phyloP scores from a whole-genome alignment of 108 stramenopile genomes.

The Fistulifera solaris region DNA sequence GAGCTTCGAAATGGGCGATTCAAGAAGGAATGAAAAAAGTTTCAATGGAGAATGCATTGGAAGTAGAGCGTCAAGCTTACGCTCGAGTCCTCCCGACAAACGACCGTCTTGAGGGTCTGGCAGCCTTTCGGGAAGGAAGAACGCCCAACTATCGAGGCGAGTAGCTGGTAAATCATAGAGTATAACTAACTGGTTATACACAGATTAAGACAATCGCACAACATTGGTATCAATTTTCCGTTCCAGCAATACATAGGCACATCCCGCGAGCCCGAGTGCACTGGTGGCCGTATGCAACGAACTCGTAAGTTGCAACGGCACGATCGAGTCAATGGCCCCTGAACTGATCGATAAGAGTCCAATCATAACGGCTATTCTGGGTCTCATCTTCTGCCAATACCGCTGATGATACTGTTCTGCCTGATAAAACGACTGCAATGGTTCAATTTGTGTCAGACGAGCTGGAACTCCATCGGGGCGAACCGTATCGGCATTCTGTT shows the following conservation, averaged over 20 bases:
- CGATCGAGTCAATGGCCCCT: slow-evolving; percentile 21
- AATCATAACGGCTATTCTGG: slow-evolving; percentile 30
- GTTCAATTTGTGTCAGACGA: slow-evolving; percentile 42
- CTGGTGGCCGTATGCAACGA: slow-evolving; percentile 25
- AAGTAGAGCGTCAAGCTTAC: slow-evolving; percentile 51
- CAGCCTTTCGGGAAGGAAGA: slow-evolving; percentile 62
- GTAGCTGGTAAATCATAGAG: slow-evolving; percentile 8
- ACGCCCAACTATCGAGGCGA: slow-evolving; percentile 54
- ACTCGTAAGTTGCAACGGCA: slow-evolving; percentile 16
- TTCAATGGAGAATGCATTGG: slow-evolving; percentile 45
- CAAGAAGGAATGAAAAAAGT: slow-evolving; percentile 35
- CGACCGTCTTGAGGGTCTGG: slow-evolving; percentile 70
- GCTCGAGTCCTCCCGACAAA: slow-evolving; percentile 41
- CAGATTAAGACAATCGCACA: slow-evolving; percentile 14
- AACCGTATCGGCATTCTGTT: slow-evolving; percentile 7
- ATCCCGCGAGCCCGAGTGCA: slow-evolving; percentile 13
- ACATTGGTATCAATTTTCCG: slow-evolving; percentile 40
- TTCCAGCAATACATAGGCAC: slow-evolving; percentile 17
- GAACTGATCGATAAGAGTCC: slow-evolving; percentile 30
- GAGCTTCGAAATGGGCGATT: slow-evolving; percentile 72
- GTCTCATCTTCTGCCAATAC: slow-evolving; percentile 70
- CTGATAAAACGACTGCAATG: slow-evolving; percentile 41
- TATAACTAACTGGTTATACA: not conserved
- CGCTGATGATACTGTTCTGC: slow-evolving; percentile 78
- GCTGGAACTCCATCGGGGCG: slow-evolving; percentile 30